Evolutionary conservation across 1,139 yeast genomes (phyloP).

Genomic region (Geotrichum macrosporum): DNA sequence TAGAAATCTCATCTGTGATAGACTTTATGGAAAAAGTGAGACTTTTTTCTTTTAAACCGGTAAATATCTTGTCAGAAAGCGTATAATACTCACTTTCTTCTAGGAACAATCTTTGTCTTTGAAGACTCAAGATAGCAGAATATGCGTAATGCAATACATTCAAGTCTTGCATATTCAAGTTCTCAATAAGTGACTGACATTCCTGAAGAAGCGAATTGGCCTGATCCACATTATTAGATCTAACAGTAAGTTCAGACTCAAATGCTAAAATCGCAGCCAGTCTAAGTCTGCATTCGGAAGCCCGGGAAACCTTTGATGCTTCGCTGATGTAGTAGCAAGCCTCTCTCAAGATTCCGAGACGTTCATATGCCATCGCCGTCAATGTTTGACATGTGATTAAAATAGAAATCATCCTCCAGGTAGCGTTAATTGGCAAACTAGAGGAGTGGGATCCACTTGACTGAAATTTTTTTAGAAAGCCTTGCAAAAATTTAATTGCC

Average conservation of each 20-base stretch:
- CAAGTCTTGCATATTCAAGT: slow-evolving; percentile 25
- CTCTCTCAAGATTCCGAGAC: slow-evolving; percentile 28
- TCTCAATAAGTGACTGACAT: slow-evolving; percentile 28
- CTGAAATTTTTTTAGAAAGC: slow-evolving; percentile 24
- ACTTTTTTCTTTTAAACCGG: slow-evolving; percentile 22
- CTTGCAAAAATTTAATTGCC: slow-evolving; percentile 25
- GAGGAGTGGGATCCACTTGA: slow-evolving; percentile 11
- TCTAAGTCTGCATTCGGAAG: slow-evolving; percentile 24
- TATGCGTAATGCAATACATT: slow-evolving; percentile 27
- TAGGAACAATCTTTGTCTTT: slow-evolving; percentile 25
- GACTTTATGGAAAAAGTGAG: slow-evolving; percentile 21
- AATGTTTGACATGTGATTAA: slow-evolving; percentile 25
- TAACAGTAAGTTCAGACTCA: slow-evolving; percentile 27
- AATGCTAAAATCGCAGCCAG: slow-evolving; percentile 26
- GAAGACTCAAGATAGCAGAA: slow-evolving; percentile 29
- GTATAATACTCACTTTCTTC: slow-evolving; percentile 30
- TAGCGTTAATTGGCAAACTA: slow-evolving; percentile 8
- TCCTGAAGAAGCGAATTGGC: slow-evolving; percentile 26
- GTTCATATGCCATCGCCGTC: slow-evolving; percentile 28
- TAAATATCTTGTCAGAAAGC: slow-evolving; percentile 26
- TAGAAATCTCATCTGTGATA: slow-evolving; percentile 22
- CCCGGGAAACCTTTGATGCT: slow-evolving; percentile 26
- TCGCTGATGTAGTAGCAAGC: slow-evolving; percentile 29
- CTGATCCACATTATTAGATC: slow-evolving; percentile 26
- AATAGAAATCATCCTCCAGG: slow-evolving; percentile 24